These are phyloP conservation scores for Metschnikowia shivogae DNA, from an alignment of 805 yeast genomes.

Conservation along the genomic window DNA sequence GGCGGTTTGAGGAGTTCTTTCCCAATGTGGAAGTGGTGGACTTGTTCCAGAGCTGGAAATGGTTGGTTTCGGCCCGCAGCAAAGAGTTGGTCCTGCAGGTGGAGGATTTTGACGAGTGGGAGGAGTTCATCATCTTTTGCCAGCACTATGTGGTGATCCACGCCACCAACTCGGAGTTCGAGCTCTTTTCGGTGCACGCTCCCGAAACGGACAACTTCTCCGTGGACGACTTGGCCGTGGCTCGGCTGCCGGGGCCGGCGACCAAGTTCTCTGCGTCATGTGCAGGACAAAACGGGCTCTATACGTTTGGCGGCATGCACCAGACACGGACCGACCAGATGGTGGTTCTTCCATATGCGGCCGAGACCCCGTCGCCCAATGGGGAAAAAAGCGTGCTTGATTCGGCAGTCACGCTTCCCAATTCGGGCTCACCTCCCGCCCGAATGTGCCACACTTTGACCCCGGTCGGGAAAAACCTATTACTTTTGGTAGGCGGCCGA, in stretches of 20 bases:
- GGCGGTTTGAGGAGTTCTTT: constrained; percentile 51
- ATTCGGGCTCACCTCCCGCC: constrained; percentile 25
- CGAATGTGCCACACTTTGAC: constrained; percentile 60
- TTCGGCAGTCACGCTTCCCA: constrained; percentile 7
- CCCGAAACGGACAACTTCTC: neutral
- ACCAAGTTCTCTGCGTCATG: constrained; percentile 44
- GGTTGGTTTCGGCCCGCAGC: constrained; percentile 34
- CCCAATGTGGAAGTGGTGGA: constrained; percentile 47
- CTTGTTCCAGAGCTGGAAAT: constrained; percentile 56
- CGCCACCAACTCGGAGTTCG: constrained; percentile 43
- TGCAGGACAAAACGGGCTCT: constrained; percentile 15
- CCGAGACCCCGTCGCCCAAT: too few species aligned
- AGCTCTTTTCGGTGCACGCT: neutral
- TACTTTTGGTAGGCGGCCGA: constrained; percentile 63
- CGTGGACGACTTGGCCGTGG: neutral
- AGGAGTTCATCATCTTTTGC: constrained; percentile 69
- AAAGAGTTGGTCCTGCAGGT: constrained; percentile 42
- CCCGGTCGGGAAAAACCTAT: constrained; percentile 19
- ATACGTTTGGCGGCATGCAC: constrained; percentile 34
- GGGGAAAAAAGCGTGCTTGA: neutral
- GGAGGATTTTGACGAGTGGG: constrained; percentile 81
- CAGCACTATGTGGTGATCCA: constrained; percentile 72
- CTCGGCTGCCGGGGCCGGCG: constrained; percentile 7
- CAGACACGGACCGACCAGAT: constrained; percentile 25
- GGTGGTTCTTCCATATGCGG: neutral